Evolutionary conservation across 1,284 basidiomycete species (phyloP), one percentile per base, ranked within the genome.

Genomic region (Ceratobasidium sp.): DNA sequence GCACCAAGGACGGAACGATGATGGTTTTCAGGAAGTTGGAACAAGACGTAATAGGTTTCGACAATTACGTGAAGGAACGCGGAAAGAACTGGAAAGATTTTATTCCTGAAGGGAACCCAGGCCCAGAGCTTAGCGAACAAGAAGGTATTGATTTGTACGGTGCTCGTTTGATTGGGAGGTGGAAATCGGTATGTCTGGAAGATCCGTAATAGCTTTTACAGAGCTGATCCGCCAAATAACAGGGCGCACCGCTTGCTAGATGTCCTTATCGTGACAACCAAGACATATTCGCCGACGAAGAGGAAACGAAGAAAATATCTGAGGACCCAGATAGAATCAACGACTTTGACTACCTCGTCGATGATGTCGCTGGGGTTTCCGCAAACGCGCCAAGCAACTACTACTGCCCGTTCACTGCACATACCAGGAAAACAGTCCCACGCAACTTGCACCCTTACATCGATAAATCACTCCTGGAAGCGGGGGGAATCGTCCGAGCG

Each of bases 331-430:
- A n/a, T n/a, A n/a, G n/a, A n/a, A n/a, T 76, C 68, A 83, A 84
- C 58, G 72, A 84, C 58, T 85, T 85, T 66, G 81, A 84, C 77
- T 84, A 82, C n/a, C n/a, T n/a, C n/a, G n/a, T n/a, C n/a, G n/a
- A n/a, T n/a, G n/a, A n/a, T n/a, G n/a, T n/a, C 66, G 58, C 20
- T 49, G 73, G 51, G 6, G n/a, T 51, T 28, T 69, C 44, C 40
- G 58, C 53, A 58, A 26, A 39, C 40, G 10, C 51, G 51, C 20
- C 68, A 9, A n/a, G 61, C 28, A 75, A 82, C 60, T 73, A 20
- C 49, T 68, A 72, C 72, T 85, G 85, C 78, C 85, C 85, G 3
- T 85, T 85, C 78, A 80, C 81, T 13, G 82, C 83, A 10, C 85
- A 85, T 79, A 82, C 80, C 40, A 83, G 84, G 33, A 85, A 84